Evolutionary conservation across 1,284 basidiomycete species (phyloP).

Genomic region (Phenoliferia sp.): DNA sequence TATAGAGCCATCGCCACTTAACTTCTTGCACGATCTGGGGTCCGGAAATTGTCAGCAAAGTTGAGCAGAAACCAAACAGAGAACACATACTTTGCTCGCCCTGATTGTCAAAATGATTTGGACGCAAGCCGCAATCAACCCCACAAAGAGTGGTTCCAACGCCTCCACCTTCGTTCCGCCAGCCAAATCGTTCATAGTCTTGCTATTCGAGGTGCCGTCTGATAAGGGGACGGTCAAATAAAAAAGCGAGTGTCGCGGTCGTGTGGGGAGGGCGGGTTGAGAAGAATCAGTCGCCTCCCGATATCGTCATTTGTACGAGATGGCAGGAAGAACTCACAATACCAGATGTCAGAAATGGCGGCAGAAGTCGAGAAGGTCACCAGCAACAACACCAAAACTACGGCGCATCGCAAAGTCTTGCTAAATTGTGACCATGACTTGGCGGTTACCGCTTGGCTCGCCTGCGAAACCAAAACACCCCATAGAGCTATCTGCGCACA

Average conservation of each 20-base stretch:
- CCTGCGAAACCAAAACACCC: neutral
- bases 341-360: neutral
- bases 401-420: neutral
- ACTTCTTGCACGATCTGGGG: neutral
- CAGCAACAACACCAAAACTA: neutral
- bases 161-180: neutral
- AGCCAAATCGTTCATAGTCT: neutral
- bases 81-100: neutral
- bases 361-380: neutral
- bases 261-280: no score
- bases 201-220: neutral
- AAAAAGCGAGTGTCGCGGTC: no score
- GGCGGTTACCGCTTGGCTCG: neutral
- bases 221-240: no score
- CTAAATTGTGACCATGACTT: neutral
- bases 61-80: neutral
- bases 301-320: no score
- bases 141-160: neutral
- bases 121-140: neutral
- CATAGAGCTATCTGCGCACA: neutral
- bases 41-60: neutral
- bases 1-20: neutral
- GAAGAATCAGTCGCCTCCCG: no score
- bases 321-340: no score
- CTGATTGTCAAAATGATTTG: neutral